Conservation (phyloP, 108 stramenopile genomes). For the Craspedostauros australis region DNA sequence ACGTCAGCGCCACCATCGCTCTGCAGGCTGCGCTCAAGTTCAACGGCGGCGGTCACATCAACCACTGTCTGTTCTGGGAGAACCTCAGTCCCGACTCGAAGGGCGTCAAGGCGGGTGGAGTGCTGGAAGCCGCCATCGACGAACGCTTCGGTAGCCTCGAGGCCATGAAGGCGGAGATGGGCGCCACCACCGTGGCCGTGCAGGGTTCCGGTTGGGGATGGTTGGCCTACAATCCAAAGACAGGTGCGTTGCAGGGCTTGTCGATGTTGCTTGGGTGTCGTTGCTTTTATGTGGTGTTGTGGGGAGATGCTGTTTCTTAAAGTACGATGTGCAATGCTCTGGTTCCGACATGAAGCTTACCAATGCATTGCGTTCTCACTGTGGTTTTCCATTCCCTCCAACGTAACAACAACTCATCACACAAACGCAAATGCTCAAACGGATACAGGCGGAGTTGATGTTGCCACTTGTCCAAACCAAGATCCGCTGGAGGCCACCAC, state of each 20-base stretch:
- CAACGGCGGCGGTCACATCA: constrained; percentile 99
- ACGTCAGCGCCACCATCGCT: constrained; percentile 70
- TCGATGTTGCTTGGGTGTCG: neutral
- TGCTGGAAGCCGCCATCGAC: constrained; percentile 66
- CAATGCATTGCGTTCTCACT: neutral
- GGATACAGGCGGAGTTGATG: constrained; percentile 49
- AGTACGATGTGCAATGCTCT: too few species aligned
- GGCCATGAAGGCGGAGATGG: constrained; percentile 67
- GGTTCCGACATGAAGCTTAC: neutral
- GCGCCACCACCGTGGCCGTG: constrained; percentile 80
- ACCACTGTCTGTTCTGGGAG: constrained; percentile 98
- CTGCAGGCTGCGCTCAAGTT: constrained; percentile 89
- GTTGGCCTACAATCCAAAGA: constrained; percentile 88
- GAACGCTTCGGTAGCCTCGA: constrained; percentile 82
- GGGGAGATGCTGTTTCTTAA: too few species aligned
- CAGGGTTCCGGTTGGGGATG: constrained; percentile 99
- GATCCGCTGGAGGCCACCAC: constrained; percentile 96
- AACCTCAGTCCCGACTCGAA: constrained; percentile 43
- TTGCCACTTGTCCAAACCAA: constrained; percentile 90
- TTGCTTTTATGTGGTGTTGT: neutral
- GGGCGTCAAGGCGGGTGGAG: constrained; percentile 45
- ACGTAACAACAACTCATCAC: too few species aligned
- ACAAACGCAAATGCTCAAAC: too few species aligned
- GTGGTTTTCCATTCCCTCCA: neutral
- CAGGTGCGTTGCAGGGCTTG: constrained; percentile 21